These are phyloP conservation scores for Quercus phellos DNA, from an alignment of 331 rosid genomes.

Conservation along the genomic window DNA sequence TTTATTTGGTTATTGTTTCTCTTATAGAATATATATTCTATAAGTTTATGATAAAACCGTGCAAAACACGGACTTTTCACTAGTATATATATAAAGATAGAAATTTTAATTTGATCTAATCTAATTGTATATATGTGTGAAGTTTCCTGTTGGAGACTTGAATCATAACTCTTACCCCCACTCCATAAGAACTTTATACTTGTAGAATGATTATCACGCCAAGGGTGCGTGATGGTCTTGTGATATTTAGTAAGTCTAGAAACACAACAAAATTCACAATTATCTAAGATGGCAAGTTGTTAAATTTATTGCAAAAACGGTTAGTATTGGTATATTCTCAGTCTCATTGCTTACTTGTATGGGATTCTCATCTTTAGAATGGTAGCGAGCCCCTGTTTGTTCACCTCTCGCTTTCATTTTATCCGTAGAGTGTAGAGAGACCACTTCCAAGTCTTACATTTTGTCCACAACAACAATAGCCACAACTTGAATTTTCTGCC, in stretches of 20 bases:
- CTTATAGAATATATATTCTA: too few relatives aligned
- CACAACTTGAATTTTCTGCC: neutral
- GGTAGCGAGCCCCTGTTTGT: neutral
- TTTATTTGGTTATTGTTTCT: too few relatives aligned
- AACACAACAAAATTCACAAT: too few relatives aligned
- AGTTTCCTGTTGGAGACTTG: rapidly evolving
- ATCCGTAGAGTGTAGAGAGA: neutral
- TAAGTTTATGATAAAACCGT: too few relatives aligned
- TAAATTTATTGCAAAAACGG: too few relatives aligned
- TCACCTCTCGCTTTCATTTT: neutral
- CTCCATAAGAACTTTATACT: too few relatives aligned
- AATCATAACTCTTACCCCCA: rapidly evolving
- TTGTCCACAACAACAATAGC: neutral
- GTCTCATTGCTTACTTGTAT: neutral
- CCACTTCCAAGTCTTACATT: neutral
- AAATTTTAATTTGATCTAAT: too few relatives aligned
- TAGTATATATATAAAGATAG: too few relatives aligned
- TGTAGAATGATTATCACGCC: rapidly evolving
- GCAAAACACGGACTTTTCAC: rapidly evolving
- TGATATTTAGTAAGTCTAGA: too few relatives aligned
- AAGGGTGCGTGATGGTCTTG: rapidly evolving
- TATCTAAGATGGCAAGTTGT: too few relatives aligned
- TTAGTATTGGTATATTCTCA: too few relatives aligned
- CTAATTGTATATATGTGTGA: too few relatives aligned
- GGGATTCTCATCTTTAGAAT: neutral